These are phyloP conservation scores for Diaporthe citriasiana DNA, from an alignment of 2,329 filamentous ascomycete species.

Conservation along the genomic window DNA sequence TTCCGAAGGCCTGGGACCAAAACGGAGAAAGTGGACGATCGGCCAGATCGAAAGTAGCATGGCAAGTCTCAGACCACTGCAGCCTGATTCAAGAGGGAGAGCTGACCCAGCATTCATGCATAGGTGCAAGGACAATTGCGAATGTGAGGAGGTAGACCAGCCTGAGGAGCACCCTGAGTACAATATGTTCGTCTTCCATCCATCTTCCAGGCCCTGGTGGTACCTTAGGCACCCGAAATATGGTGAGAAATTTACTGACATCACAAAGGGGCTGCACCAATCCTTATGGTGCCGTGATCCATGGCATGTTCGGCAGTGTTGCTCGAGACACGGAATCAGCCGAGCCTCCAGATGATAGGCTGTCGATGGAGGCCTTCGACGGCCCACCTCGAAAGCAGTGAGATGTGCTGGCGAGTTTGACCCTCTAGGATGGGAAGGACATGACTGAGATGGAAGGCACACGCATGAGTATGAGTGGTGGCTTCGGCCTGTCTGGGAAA, in stretches of 20 bases:
- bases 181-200: not conserved
- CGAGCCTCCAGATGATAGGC: not conserved
- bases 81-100: not conserved
- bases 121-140: not conserved
- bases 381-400: not conserved
- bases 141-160: not conserved
- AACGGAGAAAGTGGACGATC: no score
- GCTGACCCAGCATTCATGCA: not conserved
- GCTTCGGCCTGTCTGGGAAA: not conserved
- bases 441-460: no score
- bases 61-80: not conserved
- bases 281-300: not conserved
- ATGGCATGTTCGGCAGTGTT: not conserved
- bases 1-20: not conserved
- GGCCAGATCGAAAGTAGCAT: not conserved
- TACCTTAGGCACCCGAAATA: not conserved
- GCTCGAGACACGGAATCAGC: not conserved
- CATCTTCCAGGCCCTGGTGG: not conserved
- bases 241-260: not conserved
- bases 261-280: not conserved
- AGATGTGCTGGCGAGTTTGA: not conserved
- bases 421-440: not conserved
- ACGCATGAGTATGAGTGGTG: not conserved
- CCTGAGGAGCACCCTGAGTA: not conserved
- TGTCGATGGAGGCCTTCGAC: not conserved